phyloP scores from a whole-genome alignment of 2,329 filamentous ascomycete genomes.

The Parastagonospora avenae region DNA sequence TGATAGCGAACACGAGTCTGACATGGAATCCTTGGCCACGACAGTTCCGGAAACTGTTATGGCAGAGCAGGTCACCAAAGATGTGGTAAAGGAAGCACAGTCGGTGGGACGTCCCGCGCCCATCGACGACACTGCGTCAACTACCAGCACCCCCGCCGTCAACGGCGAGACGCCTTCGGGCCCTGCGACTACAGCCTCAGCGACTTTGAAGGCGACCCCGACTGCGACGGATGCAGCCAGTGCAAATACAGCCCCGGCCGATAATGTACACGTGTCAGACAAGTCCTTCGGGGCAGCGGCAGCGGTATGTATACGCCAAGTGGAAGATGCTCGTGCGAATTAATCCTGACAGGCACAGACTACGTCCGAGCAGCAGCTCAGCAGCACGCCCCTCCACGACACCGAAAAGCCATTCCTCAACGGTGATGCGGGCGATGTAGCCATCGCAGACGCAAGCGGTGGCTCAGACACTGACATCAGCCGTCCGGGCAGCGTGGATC shows the following conservation, averaged over 20 bases:
- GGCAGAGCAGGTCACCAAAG: constrained; percentile 71
- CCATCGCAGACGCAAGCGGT: constrained; percentile 71
- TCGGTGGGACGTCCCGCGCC: constrained; percentile 67
- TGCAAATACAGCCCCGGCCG: constrained; percentile 21
- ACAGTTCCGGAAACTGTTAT: constrained; percentile 67
- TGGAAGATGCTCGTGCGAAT: neutral
- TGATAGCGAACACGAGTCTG: constrained; percentile 40
- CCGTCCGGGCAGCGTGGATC: constrained; percentile 58
- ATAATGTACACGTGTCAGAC: constrained; percentile 20
- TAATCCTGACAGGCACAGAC: constrained; percentile 23
- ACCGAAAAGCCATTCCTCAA: constrained; percentile 39
- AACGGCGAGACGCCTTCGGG: constrained; percentile 50
- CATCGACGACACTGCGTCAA: constrained; percentile 70
- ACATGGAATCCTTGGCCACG: constrained; percentile 35
- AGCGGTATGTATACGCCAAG: constrained; percentile 27
- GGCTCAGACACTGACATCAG: constrained; percentile 79
- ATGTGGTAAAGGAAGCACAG: constrained; percentile 74
- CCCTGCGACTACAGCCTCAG: constrained; percentile 38
- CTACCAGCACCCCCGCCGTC: constrained; percentile 61
- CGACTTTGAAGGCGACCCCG: constrained; percentile 42
- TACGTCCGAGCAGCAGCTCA: constrained; percentile 15
- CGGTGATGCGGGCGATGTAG: constrained; percentile 42
- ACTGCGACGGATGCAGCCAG: constrained; percentile 39
- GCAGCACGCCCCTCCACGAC: constrained; percentile 16
- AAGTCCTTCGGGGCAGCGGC: constrained; percentile 19